These are phyloP conservation scores for Aspergillus sp. DNA, from an alignment of 2,329 filamentous ascomycete genomes.

Conservation along the genomic window DNA sequence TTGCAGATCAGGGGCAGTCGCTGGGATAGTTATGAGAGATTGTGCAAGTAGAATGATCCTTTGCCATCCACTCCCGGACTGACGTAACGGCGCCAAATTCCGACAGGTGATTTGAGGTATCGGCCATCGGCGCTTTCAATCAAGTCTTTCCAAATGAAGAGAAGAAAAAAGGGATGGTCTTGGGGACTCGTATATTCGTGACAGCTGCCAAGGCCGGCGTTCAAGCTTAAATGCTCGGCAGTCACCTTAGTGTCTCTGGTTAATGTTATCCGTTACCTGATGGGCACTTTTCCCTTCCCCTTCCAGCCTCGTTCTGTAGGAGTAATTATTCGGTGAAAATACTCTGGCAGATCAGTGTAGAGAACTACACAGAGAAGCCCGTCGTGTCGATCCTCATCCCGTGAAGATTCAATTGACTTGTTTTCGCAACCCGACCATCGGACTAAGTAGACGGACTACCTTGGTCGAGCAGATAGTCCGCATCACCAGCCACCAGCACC, in stretches of 20 bases:
- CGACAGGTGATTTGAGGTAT: neutral
- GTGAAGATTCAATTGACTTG: neutral
- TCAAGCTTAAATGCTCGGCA: conserved; percentile 15
- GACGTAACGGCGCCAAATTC: neutral
- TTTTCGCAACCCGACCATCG: neutral
- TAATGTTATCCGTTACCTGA: conserved; percentile 5
- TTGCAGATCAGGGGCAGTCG: neutral
- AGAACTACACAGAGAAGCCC: neutral
- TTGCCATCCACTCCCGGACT: neutral
- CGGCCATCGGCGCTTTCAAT: neutral
- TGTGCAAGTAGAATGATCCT: neutral
- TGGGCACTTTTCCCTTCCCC: no score
- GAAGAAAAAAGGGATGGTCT: neutral
- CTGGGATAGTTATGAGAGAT: neutral
- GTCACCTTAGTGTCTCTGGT: neutral
- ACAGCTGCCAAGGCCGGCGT: conserved; percentile 16
- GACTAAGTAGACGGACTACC: neutral
- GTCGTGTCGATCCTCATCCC: neutral
- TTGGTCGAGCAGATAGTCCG: no score
- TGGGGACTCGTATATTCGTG: neutral
- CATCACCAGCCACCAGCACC: no score
- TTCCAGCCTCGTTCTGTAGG: no score
- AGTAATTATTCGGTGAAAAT: neutral
- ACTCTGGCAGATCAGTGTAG: neutral
- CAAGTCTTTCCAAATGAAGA: neutral